These are phyloP conservation scores for Salvia sclarea DNA, from an alignment of 305 asterid genomes.

Conservation along the genomic window DNA sequence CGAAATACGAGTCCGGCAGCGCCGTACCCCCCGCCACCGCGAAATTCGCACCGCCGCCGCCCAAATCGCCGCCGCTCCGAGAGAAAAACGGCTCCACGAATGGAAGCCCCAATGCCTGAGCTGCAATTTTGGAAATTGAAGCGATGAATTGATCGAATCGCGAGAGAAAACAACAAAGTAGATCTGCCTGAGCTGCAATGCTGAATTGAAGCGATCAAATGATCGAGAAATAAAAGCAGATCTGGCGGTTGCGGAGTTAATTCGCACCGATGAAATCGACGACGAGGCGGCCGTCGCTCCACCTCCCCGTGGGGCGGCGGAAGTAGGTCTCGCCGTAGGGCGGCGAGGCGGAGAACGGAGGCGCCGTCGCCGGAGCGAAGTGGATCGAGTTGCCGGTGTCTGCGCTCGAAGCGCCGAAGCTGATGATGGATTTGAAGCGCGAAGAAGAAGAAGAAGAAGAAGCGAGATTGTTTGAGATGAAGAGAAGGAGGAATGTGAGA, in stretches of 20 bases:
- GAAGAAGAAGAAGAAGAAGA: too few species aligned
- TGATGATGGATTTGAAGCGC: slow-evolving; percentile 38
- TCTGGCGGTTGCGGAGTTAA: too few species aligned
- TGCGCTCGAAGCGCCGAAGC: slow-evolving; percentile 50
- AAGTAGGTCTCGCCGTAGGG: slow-evolving; percentile 66
- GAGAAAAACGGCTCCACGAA: slow-evolving; percentile 40
- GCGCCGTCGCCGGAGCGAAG: slow-evolving; percentile 11
- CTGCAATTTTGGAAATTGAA: too few species aligned
- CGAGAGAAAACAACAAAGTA: too few species aligned
- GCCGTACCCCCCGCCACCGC: slow-evolving; percentile 62
- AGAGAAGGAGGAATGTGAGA: too few species aligned
- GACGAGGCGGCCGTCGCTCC: slow-evolving; percentile 56
- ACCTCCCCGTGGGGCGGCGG: slow-evolving; percentile 56
- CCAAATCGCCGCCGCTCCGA: not conserved
- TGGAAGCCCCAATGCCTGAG: slow-evolving; percentile 55
- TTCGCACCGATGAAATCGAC: too few species aligned
- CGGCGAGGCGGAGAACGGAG: slow-evolving; percentile 7
- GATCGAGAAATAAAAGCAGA: too few species aligned
- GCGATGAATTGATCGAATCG: too few species aligned
- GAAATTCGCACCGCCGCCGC: slow-evolving; percentile 49
- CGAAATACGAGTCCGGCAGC: slow-evolving; percentile 35
- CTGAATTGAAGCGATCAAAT: too few species aligned
- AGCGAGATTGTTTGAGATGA: too few species aligned
- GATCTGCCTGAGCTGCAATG: too few species aligned
- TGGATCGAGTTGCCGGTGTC: slow-evolving; percentile 45